Evolutionary conservation across 768 basidiomycete species (phyloP), one percentile per base, ranked within the genome.

Genomic region (Termitomyces sp.): DNA sequence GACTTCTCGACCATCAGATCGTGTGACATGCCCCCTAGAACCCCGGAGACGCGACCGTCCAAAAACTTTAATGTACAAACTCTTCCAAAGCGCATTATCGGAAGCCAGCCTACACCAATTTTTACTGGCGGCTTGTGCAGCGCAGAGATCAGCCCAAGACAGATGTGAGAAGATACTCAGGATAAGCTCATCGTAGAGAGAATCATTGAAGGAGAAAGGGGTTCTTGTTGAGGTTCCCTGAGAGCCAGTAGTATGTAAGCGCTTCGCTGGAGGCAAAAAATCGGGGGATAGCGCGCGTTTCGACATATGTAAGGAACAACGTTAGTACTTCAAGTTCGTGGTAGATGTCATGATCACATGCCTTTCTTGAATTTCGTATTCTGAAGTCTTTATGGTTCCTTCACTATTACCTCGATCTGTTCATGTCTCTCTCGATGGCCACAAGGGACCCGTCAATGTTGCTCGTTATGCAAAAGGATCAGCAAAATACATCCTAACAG

Each of bases 401-500:
- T 74, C 75, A 56, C 70, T 78, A 3, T 74, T 87, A 14, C 73
- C 87, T 31, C 79, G 89, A 21, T 76, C 70, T 49, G 73, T 90
- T 0, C 85, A 91, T 72, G 71, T 71, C n/a, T 79, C 81, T 11
- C 81, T 93, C 45, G 65, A 72, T 8, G 77, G 67, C 52, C 91
- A 93, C 70, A 86, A 87, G 58, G 97, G 94, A 0, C 79, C 94
- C 0, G 89, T 97, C 0, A 91, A 98, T 66, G 86, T 93, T 53
- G 91, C 85, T n/a, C 80, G 89, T 31, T 98, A 96, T 67, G 89
- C 96, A 45, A 89, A 91, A 68, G 94, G 94, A 3, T 75, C 78
- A 3, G 89, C 90, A 53, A 92, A 88, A 60, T 98, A 99, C 68
- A 75, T 93, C 58, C 78, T 99, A n/a, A 87, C 92, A 1, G 97